phyloP scores from a whole-genome alignment of 2,329 filamentous ascomycete species.

The Colletotrichum tofieldiae region DNA sequence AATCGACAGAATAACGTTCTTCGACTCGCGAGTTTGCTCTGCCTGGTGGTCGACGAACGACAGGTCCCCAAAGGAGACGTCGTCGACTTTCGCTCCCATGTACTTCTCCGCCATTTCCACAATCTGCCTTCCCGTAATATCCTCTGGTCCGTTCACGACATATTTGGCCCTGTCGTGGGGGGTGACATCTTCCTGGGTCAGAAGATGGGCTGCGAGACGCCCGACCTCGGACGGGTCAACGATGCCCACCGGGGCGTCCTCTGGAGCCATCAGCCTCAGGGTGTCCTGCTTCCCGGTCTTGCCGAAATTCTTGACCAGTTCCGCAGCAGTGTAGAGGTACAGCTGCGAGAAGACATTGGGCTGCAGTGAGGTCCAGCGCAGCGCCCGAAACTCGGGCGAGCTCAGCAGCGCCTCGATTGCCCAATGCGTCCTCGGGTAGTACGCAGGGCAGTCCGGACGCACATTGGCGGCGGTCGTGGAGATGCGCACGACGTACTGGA shows the following conservation, averaged over 20 bases:
- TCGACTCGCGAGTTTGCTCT: constrained; percentile 43
- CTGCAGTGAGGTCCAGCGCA: constrained; percentile 59
- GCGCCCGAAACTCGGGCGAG: constrained; percentile 52
- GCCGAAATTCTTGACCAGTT: constrained; percentile 53
- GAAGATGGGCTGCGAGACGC: constrained; percentile 53
- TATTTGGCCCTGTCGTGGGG: constrained; percentile 54
- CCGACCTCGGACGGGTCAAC: constrained; percentile 55
- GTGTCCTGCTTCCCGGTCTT: constrained; percentile 51
- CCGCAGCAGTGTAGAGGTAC: constrained; percentile 46
- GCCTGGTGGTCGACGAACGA: constrained; percentile 49
- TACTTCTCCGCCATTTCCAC: constrained; percentile 54
- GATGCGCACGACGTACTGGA: constrained; percentile 60
- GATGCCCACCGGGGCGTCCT: constrained; percentile 51
- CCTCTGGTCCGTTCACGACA: constrained; percentile 57
- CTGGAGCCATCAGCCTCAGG: constrained; percentile 48
- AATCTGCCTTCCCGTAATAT: constrained; percentile 55
- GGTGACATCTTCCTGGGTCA: constrained; percentile 49
- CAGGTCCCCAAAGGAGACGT: constrained; percentile 52
- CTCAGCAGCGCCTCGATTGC: constrained; percentile 57
- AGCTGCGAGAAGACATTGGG: constrained; percentile 49
- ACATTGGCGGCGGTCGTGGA: constrained; percentile 57
- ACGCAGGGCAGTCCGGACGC: constrained; percentile 52
- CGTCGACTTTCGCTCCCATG: constrained; percentile 47
- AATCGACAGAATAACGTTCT: constrained; percentile 51
- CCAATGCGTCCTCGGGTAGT: constrained; percentile 58